Base-by-base conservation (phyloP, 2,329 filamentous ascomycete species). In the Tolypocladium pustulatum region DNA sequence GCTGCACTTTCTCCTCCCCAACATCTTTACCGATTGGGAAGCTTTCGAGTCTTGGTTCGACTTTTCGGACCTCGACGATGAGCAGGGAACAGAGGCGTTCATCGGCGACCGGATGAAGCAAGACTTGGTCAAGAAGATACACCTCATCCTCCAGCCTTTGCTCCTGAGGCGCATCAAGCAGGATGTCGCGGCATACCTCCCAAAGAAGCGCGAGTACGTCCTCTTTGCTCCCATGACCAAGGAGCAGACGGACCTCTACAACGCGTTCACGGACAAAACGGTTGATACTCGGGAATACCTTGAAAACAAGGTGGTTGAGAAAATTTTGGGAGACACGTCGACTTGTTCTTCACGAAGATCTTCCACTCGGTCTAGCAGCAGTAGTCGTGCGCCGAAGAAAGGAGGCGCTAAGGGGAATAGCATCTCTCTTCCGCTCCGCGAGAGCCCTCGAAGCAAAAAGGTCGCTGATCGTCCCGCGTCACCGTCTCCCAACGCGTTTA, bases 11-110 rank as follows among this genome's bases (percentile, higher is more conserved):
- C 77, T 99, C 0, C 81, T 97, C 54, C 94, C 93, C 0, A 89
- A 89, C 43, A 92, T 97, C 37, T 99, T 99, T 66, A 91, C 92
- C 53, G 90, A 96, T 66, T 87, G 95, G 71, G 90, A 95, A 54
- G 91, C 90, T 0, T 99, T 99, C 60, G 90, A 97, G 68, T 86
- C 86, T 1, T 97, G 93, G 92, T 99, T 99, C 62, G 93, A 99
- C 71, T 99, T 99, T 66, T 94, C 90, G 0, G 92, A 91, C 9
- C 79, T 99, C 1, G 85, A 95, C 58, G 90, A 97, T 60, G 90
- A 92, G 63, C 81, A 88, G 40, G 86, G 85, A 0, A 88, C 91
- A 1, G 85, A 90, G 55, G 84, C 92, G 52, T 88, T 96, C 56
- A 81, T 95, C 8, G 86, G 87, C 4, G 89, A 96, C 66, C 84